These are phyloP conservation scores for Metrosideros polymorpha DNA, from an alignment of 441 rosid species.

Conservation along the genomic window DNA sequence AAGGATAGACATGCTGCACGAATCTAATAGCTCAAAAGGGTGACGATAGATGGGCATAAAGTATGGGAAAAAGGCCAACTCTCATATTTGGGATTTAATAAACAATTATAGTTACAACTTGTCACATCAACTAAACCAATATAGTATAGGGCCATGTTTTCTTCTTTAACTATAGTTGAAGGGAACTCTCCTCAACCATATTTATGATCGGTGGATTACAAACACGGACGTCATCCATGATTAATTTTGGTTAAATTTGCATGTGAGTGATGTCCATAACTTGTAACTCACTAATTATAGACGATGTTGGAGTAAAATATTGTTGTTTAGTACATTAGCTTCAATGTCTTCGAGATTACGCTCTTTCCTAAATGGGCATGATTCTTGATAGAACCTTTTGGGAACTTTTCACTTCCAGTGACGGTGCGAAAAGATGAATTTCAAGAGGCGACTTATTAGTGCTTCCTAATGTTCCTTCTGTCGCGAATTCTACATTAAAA, in stretches of 20 bases:
- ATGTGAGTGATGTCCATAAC: rapidly evolving
- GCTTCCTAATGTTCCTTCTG: not conserved
- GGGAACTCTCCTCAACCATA: not conserved
- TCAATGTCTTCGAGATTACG: not conserved
- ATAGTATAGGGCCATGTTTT: rapidly evolving
- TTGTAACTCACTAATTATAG: not conserved
- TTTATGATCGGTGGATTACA: rapidly evolving
- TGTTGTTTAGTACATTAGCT: not conserved
- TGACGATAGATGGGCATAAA: not conserved
- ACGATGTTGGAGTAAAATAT: not conserved
- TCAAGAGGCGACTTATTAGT: not conserved
- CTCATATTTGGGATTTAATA: not conserved
- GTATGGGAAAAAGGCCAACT: not conserved
- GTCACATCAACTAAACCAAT: not conserved
- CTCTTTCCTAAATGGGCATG: not conserved
- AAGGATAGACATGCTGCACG: not conserved
- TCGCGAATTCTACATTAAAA: not conserved
- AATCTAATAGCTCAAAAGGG: not conserved
- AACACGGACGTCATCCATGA: not conserved
- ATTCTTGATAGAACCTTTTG: not conserved
- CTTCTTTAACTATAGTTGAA: rapidly evolving
- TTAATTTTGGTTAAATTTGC: not conserved
- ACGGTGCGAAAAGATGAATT: not conserved
- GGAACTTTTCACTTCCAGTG: not conserved
- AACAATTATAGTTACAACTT: not conserved